phyloP scores from a whole-genome alignment of 768 basidiomycete genomes.

The Mycena floridula region DNA sequence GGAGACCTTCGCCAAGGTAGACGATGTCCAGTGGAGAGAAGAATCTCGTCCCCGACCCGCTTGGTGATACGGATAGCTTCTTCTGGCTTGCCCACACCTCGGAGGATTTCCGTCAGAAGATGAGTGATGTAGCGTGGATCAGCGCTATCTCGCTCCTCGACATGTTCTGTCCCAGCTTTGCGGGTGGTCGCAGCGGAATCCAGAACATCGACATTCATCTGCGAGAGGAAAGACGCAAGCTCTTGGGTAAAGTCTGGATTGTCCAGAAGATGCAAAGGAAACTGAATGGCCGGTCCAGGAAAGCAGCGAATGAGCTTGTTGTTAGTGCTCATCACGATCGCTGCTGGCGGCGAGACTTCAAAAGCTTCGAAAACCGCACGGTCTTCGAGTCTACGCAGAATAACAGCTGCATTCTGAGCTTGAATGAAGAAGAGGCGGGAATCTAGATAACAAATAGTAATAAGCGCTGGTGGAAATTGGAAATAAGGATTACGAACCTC shows the following conservation, averaged over 20 bases:
- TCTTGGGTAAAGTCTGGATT: background rate
- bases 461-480: no score
- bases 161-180: constrained; percentile 29
- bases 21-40: constrained; percentile 26
- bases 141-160: constrained; percentile 31
- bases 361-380: background rate
- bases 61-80: constrained; percentile 22
- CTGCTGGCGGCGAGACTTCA: background rate
- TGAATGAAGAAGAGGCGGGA: background rate
- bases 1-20: constrained; percentile 46
- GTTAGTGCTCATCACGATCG: background rate
- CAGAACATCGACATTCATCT: constrained; percentile 20
- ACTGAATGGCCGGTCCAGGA: background rate
- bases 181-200: constrained; percentile 26
- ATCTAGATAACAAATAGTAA: background rate
- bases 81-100: constrained; percentile 26
- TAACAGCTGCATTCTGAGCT: background rate
- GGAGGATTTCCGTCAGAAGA: constrained; percentile 39
- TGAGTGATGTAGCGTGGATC: constrained; percentile 45
- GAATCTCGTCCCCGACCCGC: constrained; percentile 41
- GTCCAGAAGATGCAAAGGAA: background rate
- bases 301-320: background rate
- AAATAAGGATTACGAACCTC: no score
- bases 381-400: background rate
- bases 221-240: background rate